Evolutionary conservation across 768 basidiomycete genomes (phyloP), one percentile per base, ranked within the genome.

Genomic region (Crucibulum laeve): DNA sequence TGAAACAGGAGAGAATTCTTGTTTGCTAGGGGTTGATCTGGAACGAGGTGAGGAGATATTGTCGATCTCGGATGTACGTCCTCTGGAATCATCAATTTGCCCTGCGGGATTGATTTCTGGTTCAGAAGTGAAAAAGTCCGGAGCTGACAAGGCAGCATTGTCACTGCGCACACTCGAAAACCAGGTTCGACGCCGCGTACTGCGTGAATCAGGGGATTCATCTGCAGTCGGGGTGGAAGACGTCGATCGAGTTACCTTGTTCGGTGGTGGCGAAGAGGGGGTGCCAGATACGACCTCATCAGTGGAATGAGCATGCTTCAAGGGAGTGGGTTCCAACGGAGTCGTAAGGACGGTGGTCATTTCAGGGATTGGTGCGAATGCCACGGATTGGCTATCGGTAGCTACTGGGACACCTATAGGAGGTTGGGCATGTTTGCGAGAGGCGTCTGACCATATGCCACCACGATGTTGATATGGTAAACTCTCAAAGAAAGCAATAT

Each of bases 401-500:
- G 52, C 8, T 21, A 49, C 49, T n/a, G n/a, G n/a, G n/a, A n/a
- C n/a, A n/a, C 50, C 19, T 6, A 50, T 33, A 4, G 56, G 40
- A 24, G 49, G 38, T 15, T 54, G 45, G 22, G 39, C 26, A 19
- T 43, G 28, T 24, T 53, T 65, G 23, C 83, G 72, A 3, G 67
- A 73, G 5, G 92, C 85, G 50, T 92, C 89, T 5, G 79, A 72
- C 78, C 87, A 98, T 50, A 99, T 87, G 5, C 94, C 95, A 35
- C 94, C 95, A 26, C 95, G 82, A 45, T 77, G 82, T 40, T 57
- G 53, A 53, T 77, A 84, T 2, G 58, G 53, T 3, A 56, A 55
- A 25, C 87, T 94, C 60, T 96, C 87, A 59, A 95, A 98, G 74
- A 93, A 97, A 10, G 93, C 75, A 46, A 98, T 87, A 55, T 99